Conservation (phyloP, 768 basidiomycete genomes). For the Amanita thiersii region DNA sequence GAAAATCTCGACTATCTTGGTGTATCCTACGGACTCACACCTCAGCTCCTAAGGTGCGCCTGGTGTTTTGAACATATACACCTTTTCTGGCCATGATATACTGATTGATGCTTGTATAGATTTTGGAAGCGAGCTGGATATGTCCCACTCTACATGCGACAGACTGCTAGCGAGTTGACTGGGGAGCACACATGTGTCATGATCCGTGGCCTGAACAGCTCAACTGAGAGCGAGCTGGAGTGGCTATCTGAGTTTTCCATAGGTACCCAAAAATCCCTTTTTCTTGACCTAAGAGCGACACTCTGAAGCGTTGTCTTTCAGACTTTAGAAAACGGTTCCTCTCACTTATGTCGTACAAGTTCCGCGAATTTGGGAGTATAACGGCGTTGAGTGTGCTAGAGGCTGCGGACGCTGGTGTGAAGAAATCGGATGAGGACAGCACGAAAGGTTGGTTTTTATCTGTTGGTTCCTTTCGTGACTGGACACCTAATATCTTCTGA, state of each 20-base stretch:
- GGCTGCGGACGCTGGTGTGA: constrained; percentile 62
- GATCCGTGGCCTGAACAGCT: constrained; percentile 78
- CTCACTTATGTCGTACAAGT: constrained; percentile 84
- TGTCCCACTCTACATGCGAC: constrained; percentile 86
- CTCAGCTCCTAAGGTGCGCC: constrained; percentile 64
- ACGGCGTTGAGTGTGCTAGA: constrained; percentile 85
- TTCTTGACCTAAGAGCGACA: neutral
- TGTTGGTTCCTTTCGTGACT: neutral
- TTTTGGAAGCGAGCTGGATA: constrained; percentile 97
- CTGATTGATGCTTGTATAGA: constrained; percentile 21
- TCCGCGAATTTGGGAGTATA: constrained; percentile 87
- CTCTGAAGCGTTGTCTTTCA: constrained; percentile 17
- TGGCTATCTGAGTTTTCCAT: constrained; percentile 89
- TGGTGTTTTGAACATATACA: neutral
- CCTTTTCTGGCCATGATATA: neutral
- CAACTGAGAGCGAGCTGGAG: constrained; percentile 49
- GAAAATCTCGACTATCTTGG: constrained; percentile 91
- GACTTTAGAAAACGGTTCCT: constrained; percentile 93
- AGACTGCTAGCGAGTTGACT: constrained; percentile 90
- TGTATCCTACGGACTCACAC: constrained; percentile 91
- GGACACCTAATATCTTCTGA: neutral
- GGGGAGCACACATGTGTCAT: constrained; percentile 97
- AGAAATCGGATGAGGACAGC: constrained; percentile 30
- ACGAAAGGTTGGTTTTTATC: constrained; percentile 24
- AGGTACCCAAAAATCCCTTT: constrained; percentile 34